Percentiles rank a stretch among this genome's conserved stretches.
Conservation (phyloP, 2,329 filamentous ascomycete species). For the Monilinia polystroma region DNA sequence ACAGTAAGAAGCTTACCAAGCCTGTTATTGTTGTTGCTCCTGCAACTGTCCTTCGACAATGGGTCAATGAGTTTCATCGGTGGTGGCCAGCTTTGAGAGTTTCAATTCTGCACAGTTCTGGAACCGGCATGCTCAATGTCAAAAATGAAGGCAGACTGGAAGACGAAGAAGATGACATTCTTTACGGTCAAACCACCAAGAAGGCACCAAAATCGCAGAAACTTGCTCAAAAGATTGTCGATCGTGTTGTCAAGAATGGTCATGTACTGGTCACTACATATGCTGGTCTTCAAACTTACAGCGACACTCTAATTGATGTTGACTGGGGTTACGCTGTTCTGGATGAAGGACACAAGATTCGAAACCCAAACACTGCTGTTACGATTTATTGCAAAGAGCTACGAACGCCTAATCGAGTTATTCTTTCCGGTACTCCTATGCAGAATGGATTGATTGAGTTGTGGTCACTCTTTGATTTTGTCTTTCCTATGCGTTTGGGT, state of each 20-base stretch:
- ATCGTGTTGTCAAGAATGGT: conserved; percentile 77
- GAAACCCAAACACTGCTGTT: conserved; percentile 92
- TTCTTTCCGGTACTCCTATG: conserved; percentile 94
- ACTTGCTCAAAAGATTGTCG: conserved; percentile 76
- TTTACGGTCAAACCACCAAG: conserved; percentile 45
- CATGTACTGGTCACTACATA: conserved; percentile 97
- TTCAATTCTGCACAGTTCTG: conserved; percentile 91
- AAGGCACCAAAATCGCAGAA: conserved; percentile 57
- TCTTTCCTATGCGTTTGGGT: conserved; percentile 92
- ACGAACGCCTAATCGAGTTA: conserved; percentile 83
- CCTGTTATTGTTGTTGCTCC: conserved; percentile 91
- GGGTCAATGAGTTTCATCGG: conserved; percentile 96
- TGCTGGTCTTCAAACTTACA: conserved; percentile 90
- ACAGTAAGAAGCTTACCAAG: conserved; percentile 79
- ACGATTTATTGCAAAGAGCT: conserved; percentile 95
- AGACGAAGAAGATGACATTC: conserved; percentile 50
- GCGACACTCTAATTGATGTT: conserved; percentile 74
- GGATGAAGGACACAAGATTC: conserved; percentile 97
- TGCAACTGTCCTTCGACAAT: conserved; percentile 92
- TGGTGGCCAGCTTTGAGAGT: conserved; percentile 99
- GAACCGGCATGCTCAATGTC: conserved; percentile 92
- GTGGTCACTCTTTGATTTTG: conserved; percentile 97
- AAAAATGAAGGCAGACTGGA: conserved; percentile 60
- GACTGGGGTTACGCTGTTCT: conserved; percentile 93
- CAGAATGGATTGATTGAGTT: conserved; percentile 95